Evolutionary conservation across 2,329 filamentous ascomycete species (phyloP).

Genomic region (Microdochium trichocladiopsis): DNA sequence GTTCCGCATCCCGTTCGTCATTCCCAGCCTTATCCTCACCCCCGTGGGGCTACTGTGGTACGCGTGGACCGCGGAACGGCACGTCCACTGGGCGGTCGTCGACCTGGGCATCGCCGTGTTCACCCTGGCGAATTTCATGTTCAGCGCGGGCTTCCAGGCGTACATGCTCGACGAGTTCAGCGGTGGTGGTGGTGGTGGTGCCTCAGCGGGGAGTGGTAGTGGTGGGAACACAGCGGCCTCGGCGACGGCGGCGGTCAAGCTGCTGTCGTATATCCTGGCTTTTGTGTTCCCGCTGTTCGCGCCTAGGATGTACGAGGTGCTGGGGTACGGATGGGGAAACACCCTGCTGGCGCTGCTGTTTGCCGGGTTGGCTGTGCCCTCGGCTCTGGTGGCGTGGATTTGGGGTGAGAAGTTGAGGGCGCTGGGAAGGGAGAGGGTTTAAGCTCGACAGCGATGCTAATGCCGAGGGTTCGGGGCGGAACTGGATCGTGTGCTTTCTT

Average conservation of each 20-base stretch:
- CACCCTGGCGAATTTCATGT: slow-evolving; percentile 42
- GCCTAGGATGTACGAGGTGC: slow-evolving; percentile 22
- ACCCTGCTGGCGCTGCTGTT: slow-evolving; percentile 31
- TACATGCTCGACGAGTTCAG: slow-evolving; percentile 48
- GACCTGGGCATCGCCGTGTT: slow-evolving; percentile 51
- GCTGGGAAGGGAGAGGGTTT: no score
- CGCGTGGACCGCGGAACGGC: slow-evolving; percentile 46
- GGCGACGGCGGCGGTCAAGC: slow-evolving; percentile 41
- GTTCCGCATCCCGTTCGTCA: slow-evolving; percentile 44
- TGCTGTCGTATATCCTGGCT: slow-evolving; percentile 44
- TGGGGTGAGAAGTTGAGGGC: slow-evolving; percentile 13
- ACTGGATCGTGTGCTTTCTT: no score
- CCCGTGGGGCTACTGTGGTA: slow-evolving; percentile 47
- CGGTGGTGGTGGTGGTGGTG: no score
- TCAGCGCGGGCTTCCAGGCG: slow-evolving; percentile 44
- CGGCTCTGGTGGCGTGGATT: slow-evolving; percentile 14
- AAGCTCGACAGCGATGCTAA: no score
- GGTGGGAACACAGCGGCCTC: slow-evolving; percentile 20
- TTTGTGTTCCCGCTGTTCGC: slow-evolving; percentile 51
- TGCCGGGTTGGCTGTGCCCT: slow-evolving; percentile 9
- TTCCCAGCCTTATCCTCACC: slow-evolving; percentile 41
- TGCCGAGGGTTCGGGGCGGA: no score
- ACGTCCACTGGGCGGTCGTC: slow-evolving; percentile 48
- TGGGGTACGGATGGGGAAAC: slow-evolving; percentile 38
- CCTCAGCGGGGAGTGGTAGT: no score